Evolutionary conservation across 306 rosid species (phyloP).

Genomic region (Begonia peltatifolia): DNA sequence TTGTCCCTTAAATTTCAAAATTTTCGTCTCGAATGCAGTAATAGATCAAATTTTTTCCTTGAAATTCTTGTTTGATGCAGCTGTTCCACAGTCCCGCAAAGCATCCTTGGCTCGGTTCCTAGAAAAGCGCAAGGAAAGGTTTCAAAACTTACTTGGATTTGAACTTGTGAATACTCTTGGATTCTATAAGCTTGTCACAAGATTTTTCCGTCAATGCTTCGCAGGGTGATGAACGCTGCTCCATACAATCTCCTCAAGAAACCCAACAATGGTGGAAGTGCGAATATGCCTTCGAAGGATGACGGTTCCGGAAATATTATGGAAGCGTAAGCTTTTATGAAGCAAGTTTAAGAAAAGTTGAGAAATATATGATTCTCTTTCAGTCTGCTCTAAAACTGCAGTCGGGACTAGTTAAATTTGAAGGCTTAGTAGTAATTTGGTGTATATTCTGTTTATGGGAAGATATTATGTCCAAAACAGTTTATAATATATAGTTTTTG

Average conservation of each 20-base stretch:
- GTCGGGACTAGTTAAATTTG: no score
- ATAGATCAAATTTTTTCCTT: no score
- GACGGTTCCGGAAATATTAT: no score
- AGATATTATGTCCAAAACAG: no score
- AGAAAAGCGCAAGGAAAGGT: constrained; percentile 98
- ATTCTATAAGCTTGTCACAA: not conserved
- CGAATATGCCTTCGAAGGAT: constrained; percentile 13
- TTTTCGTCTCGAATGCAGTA: no score
- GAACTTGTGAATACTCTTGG: not conserved
- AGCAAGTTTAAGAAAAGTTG: no score
- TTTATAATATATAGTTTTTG: no score
- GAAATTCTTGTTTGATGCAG: constrained; percentile 18
- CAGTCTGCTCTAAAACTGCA: no score
- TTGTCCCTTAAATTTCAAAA: not conserved
- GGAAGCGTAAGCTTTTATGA: no score
- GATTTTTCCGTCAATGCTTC: constrained; percentile 10
- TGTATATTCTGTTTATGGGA: no score
- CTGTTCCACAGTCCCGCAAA: constrained; percentile 88
- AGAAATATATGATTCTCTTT: no score
- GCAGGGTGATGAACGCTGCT: constrained; percentile 67
- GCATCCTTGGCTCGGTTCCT: constrained; percentile 87
- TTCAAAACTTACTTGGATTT: not conserved
- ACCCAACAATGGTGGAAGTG: constrained; percentile 35
- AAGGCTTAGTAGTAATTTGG: no score
- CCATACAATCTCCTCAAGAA: constrained; percentile 58